These are phyloP conservation scores for Malus hybrid DNA, from an alignment of 331 rosid genomes.

Conservation along the genomic window DNA sequence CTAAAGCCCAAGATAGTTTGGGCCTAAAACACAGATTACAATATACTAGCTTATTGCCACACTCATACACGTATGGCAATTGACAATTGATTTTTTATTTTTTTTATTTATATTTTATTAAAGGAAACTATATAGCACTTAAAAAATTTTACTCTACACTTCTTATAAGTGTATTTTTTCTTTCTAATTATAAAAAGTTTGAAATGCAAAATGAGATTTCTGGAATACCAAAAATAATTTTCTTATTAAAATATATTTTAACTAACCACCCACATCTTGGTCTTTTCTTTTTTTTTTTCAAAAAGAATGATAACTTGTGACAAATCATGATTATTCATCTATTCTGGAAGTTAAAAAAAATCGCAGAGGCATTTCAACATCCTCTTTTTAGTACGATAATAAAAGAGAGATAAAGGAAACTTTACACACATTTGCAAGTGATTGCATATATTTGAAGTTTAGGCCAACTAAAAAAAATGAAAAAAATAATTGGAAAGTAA, in stretches of 20 bases:
- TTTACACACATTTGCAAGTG: neutral
- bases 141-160: too few relatives aligned
- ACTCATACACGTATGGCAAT: neutral
- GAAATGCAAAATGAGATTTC: too few relatives aligned
- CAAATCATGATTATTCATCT: rapidly evolving
- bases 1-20: neutral
- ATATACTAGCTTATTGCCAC: too few relatives aligned
- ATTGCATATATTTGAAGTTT: neutral
- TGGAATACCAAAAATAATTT: rapidly evolving
- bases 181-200: too few relatives aligned
- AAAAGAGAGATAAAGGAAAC: neutral
- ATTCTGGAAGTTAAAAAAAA: rapidly evolving
- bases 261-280: too few relatives aligned
- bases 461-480: neutral
- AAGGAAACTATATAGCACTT: too few relatives aligned
- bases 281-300: too few relatives aligned
- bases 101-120: too few relatives aligned
- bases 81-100: too few relatives aligned
- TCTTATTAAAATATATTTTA: too few relatives aligned
- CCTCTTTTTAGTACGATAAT: neutral
- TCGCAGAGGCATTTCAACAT: rapidly evolving
- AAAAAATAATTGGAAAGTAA: neutral
- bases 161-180: too few relatives aligned
- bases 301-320: rapidly evolving
- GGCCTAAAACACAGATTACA: neutral